Conservation (phyloP, 805 yeast species). For the Pichia phayaonensis region DNA sequence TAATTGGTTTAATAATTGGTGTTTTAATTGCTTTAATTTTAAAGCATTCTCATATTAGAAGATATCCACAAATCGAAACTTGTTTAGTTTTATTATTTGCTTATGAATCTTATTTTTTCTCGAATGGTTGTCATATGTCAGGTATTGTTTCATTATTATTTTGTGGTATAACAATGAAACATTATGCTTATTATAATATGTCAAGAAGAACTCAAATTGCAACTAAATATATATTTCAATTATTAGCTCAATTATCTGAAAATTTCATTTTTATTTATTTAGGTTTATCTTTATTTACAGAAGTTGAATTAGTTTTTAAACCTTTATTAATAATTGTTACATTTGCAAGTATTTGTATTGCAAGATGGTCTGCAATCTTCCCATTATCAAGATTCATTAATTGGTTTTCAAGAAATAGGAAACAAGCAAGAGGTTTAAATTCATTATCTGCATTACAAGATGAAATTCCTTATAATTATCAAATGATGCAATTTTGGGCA, state of each 20-base stretch:
- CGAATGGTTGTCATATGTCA: conserved; percentile 99
- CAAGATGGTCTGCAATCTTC: conserved; percentile 96
- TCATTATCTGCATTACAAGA: conserved; percentile 44
- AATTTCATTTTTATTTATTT: conserved; percentile 93
- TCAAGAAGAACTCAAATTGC: conserved; percentile 95
- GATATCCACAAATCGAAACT: conserved; percentile 96
- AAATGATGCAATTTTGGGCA: conserved; percentile 99
- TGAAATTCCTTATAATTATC: conserved; percentile 91
- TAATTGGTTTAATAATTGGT: conserved; percentile 86
- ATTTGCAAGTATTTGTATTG: conserved; percentile 81
- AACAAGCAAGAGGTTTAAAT: conserved; percentile 38
- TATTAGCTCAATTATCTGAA: conserved; percentile 90
- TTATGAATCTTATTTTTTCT: conserved; percentile 92
- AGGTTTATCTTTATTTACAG: conserved; percentile 91
- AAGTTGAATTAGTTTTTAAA: conserved; percentile 89
- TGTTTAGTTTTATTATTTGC: conserved; percentile 87
- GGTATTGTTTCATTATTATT: conserved; percentile 92
- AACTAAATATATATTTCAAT: conserved; percentile 87
- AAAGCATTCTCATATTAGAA: conserved; percentile 86
- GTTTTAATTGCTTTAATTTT: conserved; percentile 80
- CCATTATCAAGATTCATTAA: conserved; percentile 83
- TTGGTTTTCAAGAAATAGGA: conserved; percentile 60
- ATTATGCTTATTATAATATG: conserved; percentile 96
- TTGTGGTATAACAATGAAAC: conserved; percentile 95
- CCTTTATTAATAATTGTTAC: conserved; percentile 90